Evolutionary conservation across 2,329 filamentous ascomycete genomes (phyloP).

Genomic region (Pseudomassariella vexata): DNA sequence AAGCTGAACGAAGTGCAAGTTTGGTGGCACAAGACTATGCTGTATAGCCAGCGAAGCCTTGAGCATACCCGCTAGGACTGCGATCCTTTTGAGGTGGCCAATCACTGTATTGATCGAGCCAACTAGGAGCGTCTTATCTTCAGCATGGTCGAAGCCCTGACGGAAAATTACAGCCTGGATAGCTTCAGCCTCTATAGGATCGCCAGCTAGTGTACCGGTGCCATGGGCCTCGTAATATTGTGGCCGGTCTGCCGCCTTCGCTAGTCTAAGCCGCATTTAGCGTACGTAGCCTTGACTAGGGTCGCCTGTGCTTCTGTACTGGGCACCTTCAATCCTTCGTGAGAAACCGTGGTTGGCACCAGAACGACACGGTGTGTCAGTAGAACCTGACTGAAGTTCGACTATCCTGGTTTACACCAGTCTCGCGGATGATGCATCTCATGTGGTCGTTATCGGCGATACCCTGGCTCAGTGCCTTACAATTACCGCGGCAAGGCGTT

Average conservation of each 20-base stretch:
- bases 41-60: constrained; percentile 7
- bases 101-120: constrained; percentile 10
- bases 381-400: no score
- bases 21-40: constrained; percentile 8
- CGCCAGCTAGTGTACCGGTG: constrained; percentile 5
- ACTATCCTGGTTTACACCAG: constrained; percentile 13
- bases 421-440: constrained; percentile 21
- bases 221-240: constrained; percentile 6
- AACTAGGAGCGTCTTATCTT: constrained; percentile 2
- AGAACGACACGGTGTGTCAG: no score
- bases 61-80: constrained; percentile 9
- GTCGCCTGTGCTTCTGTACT: constrained; percentile 14
- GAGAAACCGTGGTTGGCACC: no score
- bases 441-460: no score
- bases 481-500: constrained; percentile 36
- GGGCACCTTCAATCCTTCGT: constrained; percentile 10
- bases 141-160: background rate
- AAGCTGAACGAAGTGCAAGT: constrained; percentile 7
- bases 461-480: constrained; percentile 32
- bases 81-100: constrained; percentile 8
- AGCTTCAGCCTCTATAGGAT: constrained; percentile 1
- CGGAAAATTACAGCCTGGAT: background rate
- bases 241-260: no score
- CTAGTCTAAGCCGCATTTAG: constrained; percentile 1
- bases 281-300: constrained; percentile 12